Evolutionary conservation across 495 filamentous ascomycete species (phyloP).

Genomic region (Aspergillus indologenus): DNA sequence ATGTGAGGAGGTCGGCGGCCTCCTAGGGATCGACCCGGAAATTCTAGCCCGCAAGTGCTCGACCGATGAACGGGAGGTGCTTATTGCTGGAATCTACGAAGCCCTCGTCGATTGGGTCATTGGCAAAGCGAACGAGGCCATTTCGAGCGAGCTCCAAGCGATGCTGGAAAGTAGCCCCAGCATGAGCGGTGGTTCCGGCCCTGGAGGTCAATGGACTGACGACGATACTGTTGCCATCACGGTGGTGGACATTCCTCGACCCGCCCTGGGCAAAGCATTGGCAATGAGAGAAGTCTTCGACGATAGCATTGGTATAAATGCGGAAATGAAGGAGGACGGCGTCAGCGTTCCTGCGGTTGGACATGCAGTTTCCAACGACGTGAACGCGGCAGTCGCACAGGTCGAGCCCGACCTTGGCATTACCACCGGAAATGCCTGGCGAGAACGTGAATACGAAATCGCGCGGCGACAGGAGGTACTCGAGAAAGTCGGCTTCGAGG

Average conservation of each 20-base stretch:
- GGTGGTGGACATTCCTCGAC: constrained; percentile 79
- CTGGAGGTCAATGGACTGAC: constrained; percentile 56
- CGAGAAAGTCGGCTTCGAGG: constrained; percentile 77
- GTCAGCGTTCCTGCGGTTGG: constrained; percentile 65
- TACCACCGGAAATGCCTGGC: constrained; percentile 56
- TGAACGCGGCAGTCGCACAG: constrained; percentile 74
- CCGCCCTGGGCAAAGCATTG: constrained; percentile 77
- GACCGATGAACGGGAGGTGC: constrained; percentile 74
- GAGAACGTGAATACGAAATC: constrained; percentile 72
- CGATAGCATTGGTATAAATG: constrained; percentile 85
- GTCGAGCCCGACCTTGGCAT: constrained; percentile 82
- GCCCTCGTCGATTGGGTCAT: constrained; percentile 95
- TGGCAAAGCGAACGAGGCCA: constrained; percentile 82
- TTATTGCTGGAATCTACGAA: constrained; percentile 88
- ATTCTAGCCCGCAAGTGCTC: constrained; percentile 73
- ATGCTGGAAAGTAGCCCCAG: constrained; percentile 64
- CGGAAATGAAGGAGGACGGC: constrained; percentile 95
- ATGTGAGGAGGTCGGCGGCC: constrained; percentile 83
- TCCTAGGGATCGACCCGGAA: constrained; percentile 85
- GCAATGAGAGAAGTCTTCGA: constrained; percentile 89
- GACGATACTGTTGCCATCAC: constrained; percentile 89
- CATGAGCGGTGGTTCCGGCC: constrained; percentile 46
- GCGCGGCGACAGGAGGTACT: constrained; percentile 79
- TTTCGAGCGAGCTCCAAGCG: constrained; percentile 68
- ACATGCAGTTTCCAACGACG: constrained; percentile 78